Conservation (phyloP, 257 asterid species). For the Rubia yunnanensis region DNA sequence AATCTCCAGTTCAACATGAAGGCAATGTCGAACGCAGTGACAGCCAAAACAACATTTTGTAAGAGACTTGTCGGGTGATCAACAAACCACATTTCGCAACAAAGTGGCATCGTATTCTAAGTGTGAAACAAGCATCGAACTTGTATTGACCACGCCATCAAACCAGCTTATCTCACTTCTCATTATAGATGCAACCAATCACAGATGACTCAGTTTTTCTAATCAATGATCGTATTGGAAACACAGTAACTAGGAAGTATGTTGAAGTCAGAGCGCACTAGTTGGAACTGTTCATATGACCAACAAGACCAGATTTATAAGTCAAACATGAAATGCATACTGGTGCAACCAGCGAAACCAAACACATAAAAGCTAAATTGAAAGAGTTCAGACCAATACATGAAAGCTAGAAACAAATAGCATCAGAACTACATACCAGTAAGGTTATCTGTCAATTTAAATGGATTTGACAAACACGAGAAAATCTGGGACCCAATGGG, state of each 20-base stretch:
- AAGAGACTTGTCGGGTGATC: slow-evolving; percentile 79
- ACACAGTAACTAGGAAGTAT: no score
- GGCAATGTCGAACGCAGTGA: slow-evolving; percentile 78
- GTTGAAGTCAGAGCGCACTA: background rate
- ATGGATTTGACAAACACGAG: no score
- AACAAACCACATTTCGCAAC: slow-evolving; percentile 71
- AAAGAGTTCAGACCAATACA: no score
- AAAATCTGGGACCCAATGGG: no score
- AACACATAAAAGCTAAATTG: no score
- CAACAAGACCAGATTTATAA: no score
- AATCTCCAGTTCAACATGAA: slow-evolving; percentile 97
- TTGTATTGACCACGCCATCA: slow-evolving; percentile 58
- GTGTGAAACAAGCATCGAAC: slow-evolving; percentile 79
- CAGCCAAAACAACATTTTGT: slow-evolving; percentile 70
- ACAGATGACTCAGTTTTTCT: background rate
- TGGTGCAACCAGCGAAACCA: no score
- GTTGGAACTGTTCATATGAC: no score
- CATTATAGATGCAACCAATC: slow-evolving; percentile 69
- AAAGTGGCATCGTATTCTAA: slow-evolving; percentile 79
- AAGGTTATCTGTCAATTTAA: no score
- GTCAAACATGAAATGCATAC: no score
- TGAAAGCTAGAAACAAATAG: no score
- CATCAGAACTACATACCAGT: no score
- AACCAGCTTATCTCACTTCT: slow-evolving; percentile 94
- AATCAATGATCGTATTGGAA: background rate